Conservation (phyloP, 2,329 filamentous ascomycete species). For the Sphaceloma murrayae region DNA sequence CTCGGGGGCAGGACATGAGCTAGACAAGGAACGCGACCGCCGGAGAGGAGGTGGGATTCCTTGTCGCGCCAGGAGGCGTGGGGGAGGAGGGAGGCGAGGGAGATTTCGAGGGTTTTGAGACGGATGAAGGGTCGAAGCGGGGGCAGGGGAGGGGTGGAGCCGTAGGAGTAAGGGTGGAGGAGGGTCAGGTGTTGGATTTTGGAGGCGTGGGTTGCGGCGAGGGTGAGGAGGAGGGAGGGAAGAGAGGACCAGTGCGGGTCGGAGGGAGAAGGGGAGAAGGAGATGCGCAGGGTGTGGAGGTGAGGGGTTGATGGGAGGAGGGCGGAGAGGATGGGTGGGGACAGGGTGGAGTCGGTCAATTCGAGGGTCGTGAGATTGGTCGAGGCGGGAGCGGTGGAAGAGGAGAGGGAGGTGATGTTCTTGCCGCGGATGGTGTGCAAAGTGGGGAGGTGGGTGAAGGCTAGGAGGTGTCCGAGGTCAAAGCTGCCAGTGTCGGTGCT, state of each 20-base stretch:
- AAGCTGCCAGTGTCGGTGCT: neutral
- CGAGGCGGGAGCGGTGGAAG: neutral
- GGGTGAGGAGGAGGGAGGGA: neutral
- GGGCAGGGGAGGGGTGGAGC: conserved; percentile 2
- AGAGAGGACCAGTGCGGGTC: neutral
- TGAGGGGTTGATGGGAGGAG: neutral
- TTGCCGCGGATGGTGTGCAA: neutral
- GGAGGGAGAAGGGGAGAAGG: neutral
- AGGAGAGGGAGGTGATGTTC: neutral
- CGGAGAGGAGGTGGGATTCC: conserved; percentile 8
- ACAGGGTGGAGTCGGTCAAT: conserved; percentile 6
- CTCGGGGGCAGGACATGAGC: neutral
- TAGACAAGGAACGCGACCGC: conserved; percentile 1
- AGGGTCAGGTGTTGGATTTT: conserved; percentile 7
- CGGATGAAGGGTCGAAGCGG: conserved; percentile 6
- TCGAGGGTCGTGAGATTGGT: conserved; percentile 5
- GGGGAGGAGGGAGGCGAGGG: conserved; percentile 6
- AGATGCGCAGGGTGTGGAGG: neutral
- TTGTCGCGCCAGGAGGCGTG: conserved; percentile 8
- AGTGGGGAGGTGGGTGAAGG: neutral
- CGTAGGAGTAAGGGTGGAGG: conserved; percentile 6
- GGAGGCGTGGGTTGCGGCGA: neutral
- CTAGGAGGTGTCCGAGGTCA: neutral
- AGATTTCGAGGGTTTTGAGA: conserved; percentile 8
- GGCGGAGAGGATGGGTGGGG: neutral